Base-by-base conservation (phyloP, 2,329 filamentous ascomycete species). In the Cercospora berteroae region DNA sequence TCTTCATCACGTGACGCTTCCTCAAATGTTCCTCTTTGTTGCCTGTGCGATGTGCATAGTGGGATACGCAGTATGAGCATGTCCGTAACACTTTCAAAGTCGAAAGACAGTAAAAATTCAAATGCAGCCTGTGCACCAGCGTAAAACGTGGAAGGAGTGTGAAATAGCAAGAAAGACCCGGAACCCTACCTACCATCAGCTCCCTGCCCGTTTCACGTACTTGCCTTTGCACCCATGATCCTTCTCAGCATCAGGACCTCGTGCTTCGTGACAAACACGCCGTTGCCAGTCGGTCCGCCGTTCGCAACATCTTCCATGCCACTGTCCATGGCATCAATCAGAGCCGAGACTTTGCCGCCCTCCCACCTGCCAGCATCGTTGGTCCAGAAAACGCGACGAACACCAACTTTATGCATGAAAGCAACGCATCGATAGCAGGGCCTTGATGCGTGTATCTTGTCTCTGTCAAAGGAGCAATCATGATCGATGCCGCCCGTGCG, bases 341-440 rank as follows among this genome's bases (percentile, higher is more conserved):
- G 73, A 69, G 84, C 80, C 29, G 81, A 74, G 4, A 85, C 80
- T 74, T 86, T 86, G 12, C 81, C 82, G 52, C 80, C 79, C 70
- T 85, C 82, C 84, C 84, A 86, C 16, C 74, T 69, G 0, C 84
- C 83, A n/a, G 76, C 73, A 9, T 78, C 76, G 52, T 80, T 83
- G 1, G 84, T 85, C 84, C 83, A 86, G 72, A 84, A 85, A 0
- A 85, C 83, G 12, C 84, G 79, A 70, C 83, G 83, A 72, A 86
- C 83, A 12, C 83, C 84, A 1, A 82, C 82, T 3, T 80, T 80
- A 65, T 84, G 77, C 83, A 86, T 85, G 71, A 83, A 83, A 2
- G 77, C 75, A 16, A 85, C 80, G 71, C 83, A 86, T 3, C 83
- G 79, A 71, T 86, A 86, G 74, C 84, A 86, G 0, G 83, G 84